Percentiles rank a stretch among this genome's conserved stretches.
Conservation (phyloP, 768 basidiomycete genomes). For the Lentinus brumalis region DNA sequence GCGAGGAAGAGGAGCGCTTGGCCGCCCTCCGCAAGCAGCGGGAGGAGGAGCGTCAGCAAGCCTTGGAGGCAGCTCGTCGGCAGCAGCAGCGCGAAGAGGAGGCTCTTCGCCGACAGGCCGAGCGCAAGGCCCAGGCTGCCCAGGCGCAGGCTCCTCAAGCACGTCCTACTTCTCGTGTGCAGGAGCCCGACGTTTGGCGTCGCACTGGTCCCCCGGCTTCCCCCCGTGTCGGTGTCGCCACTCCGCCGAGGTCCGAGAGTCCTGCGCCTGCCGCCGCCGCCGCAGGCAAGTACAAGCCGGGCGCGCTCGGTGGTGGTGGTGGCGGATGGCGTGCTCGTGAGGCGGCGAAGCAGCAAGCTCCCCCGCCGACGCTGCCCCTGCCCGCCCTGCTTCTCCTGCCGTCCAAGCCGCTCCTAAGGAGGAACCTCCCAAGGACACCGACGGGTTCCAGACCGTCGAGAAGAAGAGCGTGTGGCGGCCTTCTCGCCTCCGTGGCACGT, state of each 20-base stretch:
- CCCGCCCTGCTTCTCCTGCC: slow-evolving; percentile 39
- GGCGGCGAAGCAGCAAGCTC: slow-evolving; percentile 41
- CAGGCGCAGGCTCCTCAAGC: slow-evolving; percentile 28
- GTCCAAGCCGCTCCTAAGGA: slow-evolving; percentile 30
- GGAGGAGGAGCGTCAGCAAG: slow-evolving; percentile 52
- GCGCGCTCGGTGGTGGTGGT: slow-evolving; percentile 36
- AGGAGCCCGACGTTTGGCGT: slow-evolving; percentile 31
- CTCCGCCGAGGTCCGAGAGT: slow-evolving; percentile 56
- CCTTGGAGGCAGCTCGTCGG: slow-evolving; percentile 54
- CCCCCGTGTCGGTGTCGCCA: slow-evolving; percentile 20
- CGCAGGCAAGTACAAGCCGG: slow-evolving; percentile 45
- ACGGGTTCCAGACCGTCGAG: slow-evolving; percentile 71
- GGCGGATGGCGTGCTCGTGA: slow-evolving; percentile 65
- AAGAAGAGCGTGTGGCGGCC: slow-evolving; percentile 40
- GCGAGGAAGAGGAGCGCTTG: slow-evolving; percentile 61
- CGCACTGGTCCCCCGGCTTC: slow-evolving; percentile 27
- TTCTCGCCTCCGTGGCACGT: slow-evolving; percentile 19
- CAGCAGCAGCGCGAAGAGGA: slow-evolving; percentile 73
- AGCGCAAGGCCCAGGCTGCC: slow-evolving; percentile 36
- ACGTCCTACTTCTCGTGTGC: slow-evolving; percentile 29
- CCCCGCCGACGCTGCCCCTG: slow-evolving; percentile 31
- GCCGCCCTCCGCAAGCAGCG: slow-evolving; percentile 54
- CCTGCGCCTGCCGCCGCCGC: slow-evolving; percentile 27
- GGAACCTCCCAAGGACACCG: slow-evolving; percentile 55
- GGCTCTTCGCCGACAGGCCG: slow-evolving; percentile 39